phyloP scores from a whole-genome alignment of 495 filamentous ascomycete species.

The Penicillium herquei region DNA sequence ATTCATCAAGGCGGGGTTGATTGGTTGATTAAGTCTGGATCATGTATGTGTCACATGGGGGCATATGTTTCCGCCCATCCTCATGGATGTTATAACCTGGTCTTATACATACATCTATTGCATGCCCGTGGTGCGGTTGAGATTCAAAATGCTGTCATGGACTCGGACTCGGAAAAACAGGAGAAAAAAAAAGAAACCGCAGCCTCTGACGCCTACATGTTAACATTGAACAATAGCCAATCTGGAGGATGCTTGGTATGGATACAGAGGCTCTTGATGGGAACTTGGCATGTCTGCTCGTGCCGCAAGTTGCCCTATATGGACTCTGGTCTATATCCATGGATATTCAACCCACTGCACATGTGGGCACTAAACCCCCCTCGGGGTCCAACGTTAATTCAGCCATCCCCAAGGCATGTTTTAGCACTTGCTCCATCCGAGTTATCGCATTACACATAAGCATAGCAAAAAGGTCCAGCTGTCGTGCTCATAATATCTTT shows the following conservation, averaged over 20 bases:
- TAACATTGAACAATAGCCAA: too few relatives aligned
- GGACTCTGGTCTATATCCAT: neutral
- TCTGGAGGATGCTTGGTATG: too few relatives aligned
- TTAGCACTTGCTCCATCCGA: neutral
- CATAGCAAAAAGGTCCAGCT: slow-evolving; percentile 54
- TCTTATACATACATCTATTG: neutral
- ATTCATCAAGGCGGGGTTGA: neutral
- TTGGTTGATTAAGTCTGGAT: neutral
- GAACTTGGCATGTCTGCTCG: neutral
- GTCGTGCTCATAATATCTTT: slow-evolving; percentile 47
- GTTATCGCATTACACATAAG: slow-evolving; percentile 34
- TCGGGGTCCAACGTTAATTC: too few relatives aligned
- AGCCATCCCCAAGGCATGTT: too few relatives aligned
- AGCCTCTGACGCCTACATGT: neutral
- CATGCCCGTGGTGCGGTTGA: neutral
- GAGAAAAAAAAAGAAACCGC: neutral
- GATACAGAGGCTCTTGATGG: too few relatives aligned
- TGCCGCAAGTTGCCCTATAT: neutral
- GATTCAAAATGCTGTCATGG: neutral
- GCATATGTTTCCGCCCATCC: neutral
- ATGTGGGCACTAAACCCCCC: too few relatives aligned
- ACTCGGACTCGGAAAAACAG: neutral
- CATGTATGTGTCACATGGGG: neutral
- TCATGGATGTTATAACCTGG: neutral
- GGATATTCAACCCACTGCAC: too few relatives aligned